phyloP scores from a whole-genome alignment of 257 asterid species.

The Galeopsis tetrahit region DNA sequence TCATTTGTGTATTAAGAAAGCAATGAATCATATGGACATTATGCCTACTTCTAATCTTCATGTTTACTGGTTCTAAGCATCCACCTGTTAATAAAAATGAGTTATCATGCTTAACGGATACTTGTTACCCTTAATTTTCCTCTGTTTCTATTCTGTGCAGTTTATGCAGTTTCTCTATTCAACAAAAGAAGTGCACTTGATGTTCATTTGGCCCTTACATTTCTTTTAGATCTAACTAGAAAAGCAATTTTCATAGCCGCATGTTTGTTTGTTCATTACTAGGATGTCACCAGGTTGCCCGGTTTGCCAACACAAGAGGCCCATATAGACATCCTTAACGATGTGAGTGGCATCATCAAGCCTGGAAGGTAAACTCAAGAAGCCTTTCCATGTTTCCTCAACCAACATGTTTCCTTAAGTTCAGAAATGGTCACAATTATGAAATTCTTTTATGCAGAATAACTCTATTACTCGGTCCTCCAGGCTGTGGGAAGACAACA shows the following conservation, averaged over 20 bases:
- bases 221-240: not conserved
- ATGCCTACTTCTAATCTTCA: too few species aligned
- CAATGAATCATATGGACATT: too few species aligned
- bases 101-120: not conserved
- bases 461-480: constrained; percentile 75
- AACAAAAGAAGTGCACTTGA: not conserved
- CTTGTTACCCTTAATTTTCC: not conserved
- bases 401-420: not conserved
- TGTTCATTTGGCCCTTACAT: constrained; percentile 8
- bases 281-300: constrained; percentile 58
- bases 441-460: constrained; percentile 45
- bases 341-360: constrained; percentile 58
- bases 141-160: not conserved
- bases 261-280: constrained; percentile 21
- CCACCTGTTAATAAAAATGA: too few species aligned
- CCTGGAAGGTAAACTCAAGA: constrained; percentile 65
- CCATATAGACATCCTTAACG: constrained; percentile 51
- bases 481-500: constrained; percentile 79
- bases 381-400: not conserved
- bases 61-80: too few species aligned
- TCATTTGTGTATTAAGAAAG: too few species aligned
- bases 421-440: not conserved
- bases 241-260: too few species aligned
- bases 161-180: not conserved
- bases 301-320: constrained; percentile 51